phyloP scores from a whole-genome alignment of 768 basidiomycete species.

The Macrolepiota dolichaula region DNA sequence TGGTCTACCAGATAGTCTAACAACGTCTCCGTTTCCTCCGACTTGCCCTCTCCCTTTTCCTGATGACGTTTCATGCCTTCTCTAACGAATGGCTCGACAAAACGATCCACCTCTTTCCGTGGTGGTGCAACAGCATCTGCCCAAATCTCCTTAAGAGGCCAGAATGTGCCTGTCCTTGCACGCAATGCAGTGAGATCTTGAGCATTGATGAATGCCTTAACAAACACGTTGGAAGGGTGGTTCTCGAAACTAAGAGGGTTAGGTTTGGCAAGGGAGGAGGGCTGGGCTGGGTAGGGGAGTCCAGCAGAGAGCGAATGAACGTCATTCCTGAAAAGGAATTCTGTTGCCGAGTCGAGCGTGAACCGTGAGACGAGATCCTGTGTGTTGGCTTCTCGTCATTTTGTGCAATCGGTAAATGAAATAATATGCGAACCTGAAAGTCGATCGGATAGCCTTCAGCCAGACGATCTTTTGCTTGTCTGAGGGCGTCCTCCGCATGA shows the following conservation, averaged over 20 bases:
- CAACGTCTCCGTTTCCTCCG: slow-evolving; percentile 38
- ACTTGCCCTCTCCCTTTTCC: not conserved
- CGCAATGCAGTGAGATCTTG: slow-evolving; percentile 24
- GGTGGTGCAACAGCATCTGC: slow-evolving; percentile 38
- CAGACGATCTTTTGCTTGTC: slow-evolving; percentile 40
- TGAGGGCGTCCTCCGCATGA: slow-evolving; percentile 45
- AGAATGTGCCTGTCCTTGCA: slow-evolving; percentile 19
- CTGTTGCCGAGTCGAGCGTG: slow-evolving; percentile 61
- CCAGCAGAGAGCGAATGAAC: slow-evolving; percentile 47
- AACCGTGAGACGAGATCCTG: slow-evolving; percentile 46
- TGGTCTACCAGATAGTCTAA: slow-evolving; percentile 48
- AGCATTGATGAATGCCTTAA: slow-evolving; percentile 42
- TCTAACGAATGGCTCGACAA: slow-evolving; percentile 48
- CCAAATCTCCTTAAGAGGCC: slow-evolving; percentile 54
- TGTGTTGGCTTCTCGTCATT: not conserved
- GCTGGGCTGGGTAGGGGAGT: slow-evolving; percentile 40
- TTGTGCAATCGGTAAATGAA: not conserved
- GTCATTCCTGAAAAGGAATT: slow-evolving; percentile 55
- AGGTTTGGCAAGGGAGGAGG: slow-evolving; percentile 7
- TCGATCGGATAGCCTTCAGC: slow-evolving; percentile 49
- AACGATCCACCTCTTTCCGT: slow-evolving; percentile 42
- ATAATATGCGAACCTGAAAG: slow-evolving; percentile 46
- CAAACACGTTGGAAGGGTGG: slow-evolving; percentile 32
- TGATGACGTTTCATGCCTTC: slow-evolving; percentile 39
- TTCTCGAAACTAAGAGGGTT: slow-evolving; percentile 7